These are phyloP conservation scores for Lactifluus subvellereus DNA, from an alignment of 768 basidiomycete genomes.

Conservation along the genomic window DNA sequence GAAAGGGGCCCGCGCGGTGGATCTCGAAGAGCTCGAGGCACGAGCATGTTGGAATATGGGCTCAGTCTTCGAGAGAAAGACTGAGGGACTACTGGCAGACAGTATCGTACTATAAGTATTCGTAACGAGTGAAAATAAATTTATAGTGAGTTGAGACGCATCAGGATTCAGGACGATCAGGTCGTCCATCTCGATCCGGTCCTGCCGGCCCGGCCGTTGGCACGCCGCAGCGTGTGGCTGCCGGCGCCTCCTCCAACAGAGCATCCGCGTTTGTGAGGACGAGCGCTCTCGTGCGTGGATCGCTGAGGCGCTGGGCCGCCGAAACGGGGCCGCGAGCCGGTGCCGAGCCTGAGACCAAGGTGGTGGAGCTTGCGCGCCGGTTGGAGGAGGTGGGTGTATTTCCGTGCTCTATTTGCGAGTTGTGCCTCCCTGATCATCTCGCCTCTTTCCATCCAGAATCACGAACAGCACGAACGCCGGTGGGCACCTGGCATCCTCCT, in stretches of 20 bases:
- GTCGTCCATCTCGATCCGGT: too few species aligned
- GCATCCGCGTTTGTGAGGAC: slow-evolving; percentile 8
- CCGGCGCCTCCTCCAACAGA: too few species aligned
- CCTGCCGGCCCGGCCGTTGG: too few species aligned
- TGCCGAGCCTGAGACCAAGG: slow-evolving; percentile 22
- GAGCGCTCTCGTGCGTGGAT: slow-evolving; percentile 3
- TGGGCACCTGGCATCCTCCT: slow-evolving; percentile 76
- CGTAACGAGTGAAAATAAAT: too few species aligned
- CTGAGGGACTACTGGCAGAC: too few species aligned
- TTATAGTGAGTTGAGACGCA: too few species aligned
- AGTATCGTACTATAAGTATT: too few species aligned
- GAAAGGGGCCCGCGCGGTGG: slow-evolving; percentile 5
- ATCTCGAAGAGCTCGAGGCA: slow-evolving; percentile 8
- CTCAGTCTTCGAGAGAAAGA: too few species aligned
- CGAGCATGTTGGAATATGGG: too few species aligned
- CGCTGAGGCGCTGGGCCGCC: slow-evolving; percentile 15
- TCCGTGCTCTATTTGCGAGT: not conserved
- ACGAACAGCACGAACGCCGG: slow-evolving; percentile 61
- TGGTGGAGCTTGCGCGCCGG: slow-evolving; percentile 44
- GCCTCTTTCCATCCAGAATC: slow-evolving; percentile 44
- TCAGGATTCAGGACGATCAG: too few species aligned
- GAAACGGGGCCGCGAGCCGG: slow-evolving; percentile 14
- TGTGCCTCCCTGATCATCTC: not conserved
- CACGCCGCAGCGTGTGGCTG: too few species aligned
- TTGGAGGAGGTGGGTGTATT: slow-evolving; percentile 54